Base-by-base conservation (phyloP, 305 asterid species). In the Striga hermonthica region DNA sequence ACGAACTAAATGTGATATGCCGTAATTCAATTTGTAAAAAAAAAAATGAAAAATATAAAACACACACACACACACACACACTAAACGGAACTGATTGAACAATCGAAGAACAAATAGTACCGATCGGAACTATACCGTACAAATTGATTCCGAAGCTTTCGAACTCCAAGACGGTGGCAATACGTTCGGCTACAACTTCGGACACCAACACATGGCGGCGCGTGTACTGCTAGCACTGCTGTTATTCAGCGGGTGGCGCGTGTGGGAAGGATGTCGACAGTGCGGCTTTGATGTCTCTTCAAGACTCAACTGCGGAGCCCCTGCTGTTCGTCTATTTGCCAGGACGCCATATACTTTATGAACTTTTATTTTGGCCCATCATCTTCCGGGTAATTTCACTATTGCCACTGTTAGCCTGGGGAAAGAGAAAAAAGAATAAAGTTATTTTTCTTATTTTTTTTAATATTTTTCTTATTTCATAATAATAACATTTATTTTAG, bases 261-360 rank as follows among this genome's bases (percentile, higher is more conserved):
- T 31, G 64, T 9, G 76, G 57, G 71, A 58, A 49, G 64, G 59
- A 43, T 15, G 61, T 76, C 79, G 74, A 80, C 79, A 64, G 71
- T 43, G 72, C 48, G 60, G 71, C 63, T 58, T 58, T 76, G 77
- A 60, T 53, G 68, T 58, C 74, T 74, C 31, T 0, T 16, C 54
- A 11, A 48, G 15, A 11, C 76, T 76, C 77, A 71, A 69, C 68
- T 74, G 67, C 79, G 76, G 77, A 76, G 79, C 78, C 80, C 84
- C 85, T 79, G 74, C 62, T 64, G 68, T 68, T 67, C 78, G 75
- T 71, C 79, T 38, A 61, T 56, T 72, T 55, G 69, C 59, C 52
- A 45, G 41, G 68, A 39, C 75, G 56, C 67, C 71, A 60, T 71
- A 71, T 72, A 66, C 14, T 55, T 52, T 62, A 69, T 39, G 13